Conservation (phyloP, 1,284 basidiomycete genomes). For the Pseudozyma hubeiensis region DNA sequence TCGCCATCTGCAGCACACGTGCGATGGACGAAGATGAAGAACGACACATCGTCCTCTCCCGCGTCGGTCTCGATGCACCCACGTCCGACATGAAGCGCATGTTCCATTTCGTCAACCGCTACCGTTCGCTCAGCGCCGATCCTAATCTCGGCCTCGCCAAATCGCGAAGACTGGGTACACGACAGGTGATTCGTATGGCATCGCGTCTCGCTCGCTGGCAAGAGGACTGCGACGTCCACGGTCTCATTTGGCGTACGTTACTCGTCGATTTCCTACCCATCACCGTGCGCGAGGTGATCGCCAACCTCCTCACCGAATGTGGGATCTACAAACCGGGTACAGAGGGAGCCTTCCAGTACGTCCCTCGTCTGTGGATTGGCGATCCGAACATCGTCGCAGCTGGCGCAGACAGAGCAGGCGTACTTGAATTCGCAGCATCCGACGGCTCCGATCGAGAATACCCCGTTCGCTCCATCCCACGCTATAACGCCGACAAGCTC, state of each 20-base stretch:
- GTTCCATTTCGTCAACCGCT: constrained; percentile 64
- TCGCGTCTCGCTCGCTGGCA: constrained; percentile 61
- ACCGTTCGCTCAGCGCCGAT: constrained; percentile 60
- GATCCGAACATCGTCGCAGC: constrained; percentile 33
- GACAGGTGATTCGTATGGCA: constrained; percentile 67
- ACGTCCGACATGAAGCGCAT: constrained; percentile 48
- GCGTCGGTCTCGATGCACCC: constrained; percentile 30
- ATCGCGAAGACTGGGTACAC: constrained; percentile 68
- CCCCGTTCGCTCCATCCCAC: constrained; percentile 50
- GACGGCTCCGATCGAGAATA: constrained; percentile 33
- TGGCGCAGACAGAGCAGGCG: constrained; percentile 18
- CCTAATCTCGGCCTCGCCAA: constrained; percentile 64
- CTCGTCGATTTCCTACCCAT: constrained; percentile 68
- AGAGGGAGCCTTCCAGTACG: constrained; percentile 60
- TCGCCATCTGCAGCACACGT: constrained; percentile 64
- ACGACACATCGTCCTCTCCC: constrained; percentile 50
- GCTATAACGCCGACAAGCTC: constrained; percentile 57
- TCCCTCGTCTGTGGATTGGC: constrained; percentile 43
- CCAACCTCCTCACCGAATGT: constrained; percentile 56
- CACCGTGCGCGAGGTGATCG: constrained; percentile 64
- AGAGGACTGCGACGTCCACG: constrained; percentile 61
- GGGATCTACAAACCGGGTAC: constrained; percentile 60
- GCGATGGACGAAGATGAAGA: constrained; percentile 69
- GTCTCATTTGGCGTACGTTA: constrained; percentile 63
- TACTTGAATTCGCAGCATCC: constrained; percentile 47